Conservation (phyloP, 495 filamentous ascomycete species). For the Xylaria acuta region DNA sequence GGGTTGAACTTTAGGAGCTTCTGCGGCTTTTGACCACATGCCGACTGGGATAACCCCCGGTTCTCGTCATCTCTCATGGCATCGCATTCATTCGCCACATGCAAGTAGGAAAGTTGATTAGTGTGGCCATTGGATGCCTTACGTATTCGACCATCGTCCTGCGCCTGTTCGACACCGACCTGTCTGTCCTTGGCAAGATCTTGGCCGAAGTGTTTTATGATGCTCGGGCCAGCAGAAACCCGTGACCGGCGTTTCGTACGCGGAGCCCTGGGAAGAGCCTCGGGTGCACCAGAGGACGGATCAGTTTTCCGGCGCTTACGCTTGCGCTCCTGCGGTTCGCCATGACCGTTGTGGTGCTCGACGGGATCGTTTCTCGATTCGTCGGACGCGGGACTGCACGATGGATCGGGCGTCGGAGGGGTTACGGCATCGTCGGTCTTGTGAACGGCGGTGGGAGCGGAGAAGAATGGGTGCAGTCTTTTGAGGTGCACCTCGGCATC, state of each 20-base stretch:
- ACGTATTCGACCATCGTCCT: neutral
- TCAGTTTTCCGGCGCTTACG: constrained; percentile 34
- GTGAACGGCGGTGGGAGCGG: constrained; percentile 29
- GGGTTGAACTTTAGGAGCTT: constrained; percentile 57
- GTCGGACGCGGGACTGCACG: constrained; percentile 31
- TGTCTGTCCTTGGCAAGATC: neutral
- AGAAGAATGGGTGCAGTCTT: constrained; percentile 53
- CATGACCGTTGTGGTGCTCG: constrained; percentile 17
- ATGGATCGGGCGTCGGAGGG: constrained; percentile 35
- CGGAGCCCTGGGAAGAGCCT: constrained; percentile 3
- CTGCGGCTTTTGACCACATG: constrained; percentile 41
- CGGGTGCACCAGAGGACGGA: neutral
- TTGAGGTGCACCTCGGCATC: constrained; percentile 29
- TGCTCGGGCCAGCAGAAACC: constrained; percentile 24
- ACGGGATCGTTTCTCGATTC: neutral
- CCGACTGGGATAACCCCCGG: neutral
- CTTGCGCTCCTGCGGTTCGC: constrained; percentile 26
- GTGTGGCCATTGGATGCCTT: neutral
- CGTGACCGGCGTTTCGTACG: constrained; percentile 38
- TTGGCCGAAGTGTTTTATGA: constrained; percentile 5
- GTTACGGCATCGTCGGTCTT: constrained; percentile 25
- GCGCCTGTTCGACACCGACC: neutral
- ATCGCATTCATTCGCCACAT: neutral
- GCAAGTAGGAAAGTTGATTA: neutral
- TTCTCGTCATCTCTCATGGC: constrained; percentile 6